A percentile compares a stretch with the other conserved stretches of the same genome.
These are phyloP conservation scores for Exophiala sideris DNA, from an alignment of 2,329 filamentous ascomycete species.

Conservation along the genomic window DNA sequence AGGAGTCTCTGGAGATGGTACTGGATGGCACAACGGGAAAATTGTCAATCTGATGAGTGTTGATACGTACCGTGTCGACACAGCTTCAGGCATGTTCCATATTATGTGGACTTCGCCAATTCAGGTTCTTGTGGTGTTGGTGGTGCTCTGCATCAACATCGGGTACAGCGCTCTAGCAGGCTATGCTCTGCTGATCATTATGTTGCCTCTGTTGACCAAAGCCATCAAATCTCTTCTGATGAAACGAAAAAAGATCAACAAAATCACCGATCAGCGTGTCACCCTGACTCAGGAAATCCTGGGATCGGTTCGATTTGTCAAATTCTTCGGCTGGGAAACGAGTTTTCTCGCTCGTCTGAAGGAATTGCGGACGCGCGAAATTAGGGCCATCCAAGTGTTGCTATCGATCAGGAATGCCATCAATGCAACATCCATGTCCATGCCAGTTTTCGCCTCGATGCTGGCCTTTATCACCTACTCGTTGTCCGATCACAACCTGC, in stretches of 20 bases:
- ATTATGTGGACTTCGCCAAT: conserved; percentile 85
- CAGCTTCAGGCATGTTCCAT: conserved; percentile 84
- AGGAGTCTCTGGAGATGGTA: conserved; percentile 63
- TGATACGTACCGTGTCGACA: conserved; percentile 88
- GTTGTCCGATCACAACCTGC: conserved; percentile 62
- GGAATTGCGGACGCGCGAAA: conserved; percentile 71
- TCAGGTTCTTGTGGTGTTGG: conserved; percentile 71
- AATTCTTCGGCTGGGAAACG: conserved; percentile 93
- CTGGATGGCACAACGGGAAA: conserved; percentile 88
- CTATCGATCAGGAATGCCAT: conserved; percentile 81
- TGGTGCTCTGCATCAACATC: conserved; percentile 79
- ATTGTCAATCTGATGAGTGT: conserved; percentile 94
- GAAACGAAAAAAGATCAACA: conserved; percentile 79
- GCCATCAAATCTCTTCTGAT: conserved; percentile 74
- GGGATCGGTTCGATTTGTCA: conserved; percentile 88
- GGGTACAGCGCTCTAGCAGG: conserved; percentile 86
- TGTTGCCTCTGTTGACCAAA: conserved; percentile 71
- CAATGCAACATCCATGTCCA: conserved; percentile 74
- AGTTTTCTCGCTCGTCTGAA: conserved; percentile 76
- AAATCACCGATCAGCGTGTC: conserved; percentile 88
- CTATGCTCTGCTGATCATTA: conserved; percentile 75
- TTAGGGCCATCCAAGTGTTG: conserved; percentile 77
- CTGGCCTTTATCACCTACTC: conserved; percentile 81
- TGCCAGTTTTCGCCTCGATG: conserved; percentile 95
- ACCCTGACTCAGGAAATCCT: conserved; percentile 89